Conservation (phyloP, 352 stramenopile genomes). For the Phytophthora litchii region DNA sequence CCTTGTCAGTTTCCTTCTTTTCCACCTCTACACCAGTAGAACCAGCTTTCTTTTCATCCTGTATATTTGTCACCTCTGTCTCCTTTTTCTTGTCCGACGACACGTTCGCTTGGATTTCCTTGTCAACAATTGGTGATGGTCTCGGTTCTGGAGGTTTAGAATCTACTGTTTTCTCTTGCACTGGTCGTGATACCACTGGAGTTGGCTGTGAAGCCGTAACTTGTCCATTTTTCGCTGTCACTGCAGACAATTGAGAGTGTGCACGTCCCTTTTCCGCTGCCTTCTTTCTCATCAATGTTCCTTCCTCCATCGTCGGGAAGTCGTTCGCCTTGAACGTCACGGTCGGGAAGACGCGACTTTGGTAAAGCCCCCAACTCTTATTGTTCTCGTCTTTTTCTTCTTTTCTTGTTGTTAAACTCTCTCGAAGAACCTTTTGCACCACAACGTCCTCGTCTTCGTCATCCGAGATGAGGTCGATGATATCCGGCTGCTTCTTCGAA, state of each 20-base stretch:
- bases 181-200: not conserved
- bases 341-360: slow-evolving; percentile 36
- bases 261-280: not conserved
- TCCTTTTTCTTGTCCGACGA: slow-evolving; percentile 1
- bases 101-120: not conserved
- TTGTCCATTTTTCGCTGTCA: not conserved
- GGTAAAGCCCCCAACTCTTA: slow-evolving; percentile 4
- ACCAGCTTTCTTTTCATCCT: not conserved
- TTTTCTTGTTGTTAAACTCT: slow-evolving; percentile 12
- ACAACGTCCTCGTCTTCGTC: slow-evolving; percentile 16
- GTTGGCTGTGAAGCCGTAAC: not conserved
- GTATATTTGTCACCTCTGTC: not conserved
- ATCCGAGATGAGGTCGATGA: slow-evolving; percentile 37
- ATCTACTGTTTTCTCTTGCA: slow-evolving; percentile 4
- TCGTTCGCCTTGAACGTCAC: slow-evolving; percentile 35
- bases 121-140: slow-evolving; percentile 2
- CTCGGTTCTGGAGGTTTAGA: slow-evolving; percentile 2
- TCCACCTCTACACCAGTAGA: not conserved
- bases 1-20: not conserved
- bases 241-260: not conserved
- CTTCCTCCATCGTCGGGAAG: slow-evolving; percentile 41
- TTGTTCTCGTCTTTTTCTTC: slow-evolving; percentile 4
- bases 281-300: slow-evolving; percentile 21
- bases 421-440: slow-evolving; percentile 4
- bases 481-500: slow-evolving; percentile 12